These are phyloP conservation scores for Pseudogymnoascus sp. DNA, from an alignment of 2,329 filamentous ascomycete genomes.

Conservation along the genomic window DNA sequence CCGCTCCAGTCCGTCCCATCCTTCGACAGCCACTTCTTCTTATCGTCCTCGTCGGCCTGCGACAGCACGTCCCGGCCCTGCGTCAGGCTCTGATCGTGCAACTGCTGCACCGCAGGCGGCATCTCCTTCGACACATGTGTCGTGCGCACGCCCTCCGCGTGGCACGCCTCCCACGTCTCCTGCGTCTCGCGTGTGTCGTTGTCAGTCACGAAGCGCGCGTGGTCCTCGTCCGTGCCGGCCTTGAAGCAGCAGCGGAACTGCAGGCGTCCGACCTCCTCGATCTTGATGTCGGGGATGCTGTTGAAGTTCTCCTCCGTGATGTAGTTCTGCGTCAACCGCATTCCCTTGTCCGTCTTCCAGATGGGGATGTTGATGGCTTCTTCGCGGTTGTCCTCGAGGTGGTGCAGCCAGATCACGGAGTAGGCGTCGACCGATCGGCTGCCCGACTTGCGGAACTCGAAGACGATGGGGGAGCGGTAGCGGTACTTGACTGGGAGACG, in stretches of 20 bases:
- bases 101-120: slow-evolving; percentile 59
- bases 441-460: slow-evolving; percentile 68
- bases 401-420: slow-evolving; percentile 76
- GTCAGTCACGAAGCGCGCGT: slow-evolving; percentile 73
- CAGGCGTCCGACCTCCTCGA: slow-evolving; percentile 73
- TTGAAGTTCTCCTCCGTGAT: slow-evolving; percentile 71
- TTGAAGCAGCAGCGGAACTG: slow-evolving; percentile 78
- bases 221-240: slow-evolving; percentile 79
- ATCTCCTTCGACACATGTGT: slow-evolving; percentile 65
- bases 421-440: slow-evolving; percentile 67
- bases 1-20: slow-evolving; percentile 80
- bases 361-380: slow-evolving; percentile 78
- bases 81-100: slow-evolving; percentile 75
- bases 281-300: slow-evolving; percentile 62
- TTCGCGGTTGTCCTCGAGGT: slow-evolving; percentile 72
- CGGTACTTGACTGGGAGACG: slow-evolving; percentile 83
- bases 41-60: slow-evolving; percentile 61
- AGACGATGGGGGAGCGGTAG: slow-evolving; percentile 81
- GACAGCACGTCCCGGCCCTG: slow-evolving; percentile 75
- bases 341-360: slow-evolving; percentile 70
- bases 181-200: slow-evolving; percentile 89
- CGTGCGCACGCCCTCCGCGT: slow-evolving; percentile 73
- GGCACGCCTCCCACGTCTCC: slow-evolving; percentile 89
- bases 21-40: slow-evolving; percentile 67
- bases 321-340: slow-evolving; percentile 82